Percentiles rank a stretch among this genome's conserved stretches.
phyloP scores from a whole-genome alignment of 2,329 filamentous ascomycete genomes.

The Dactylellina sp. region DNA sequence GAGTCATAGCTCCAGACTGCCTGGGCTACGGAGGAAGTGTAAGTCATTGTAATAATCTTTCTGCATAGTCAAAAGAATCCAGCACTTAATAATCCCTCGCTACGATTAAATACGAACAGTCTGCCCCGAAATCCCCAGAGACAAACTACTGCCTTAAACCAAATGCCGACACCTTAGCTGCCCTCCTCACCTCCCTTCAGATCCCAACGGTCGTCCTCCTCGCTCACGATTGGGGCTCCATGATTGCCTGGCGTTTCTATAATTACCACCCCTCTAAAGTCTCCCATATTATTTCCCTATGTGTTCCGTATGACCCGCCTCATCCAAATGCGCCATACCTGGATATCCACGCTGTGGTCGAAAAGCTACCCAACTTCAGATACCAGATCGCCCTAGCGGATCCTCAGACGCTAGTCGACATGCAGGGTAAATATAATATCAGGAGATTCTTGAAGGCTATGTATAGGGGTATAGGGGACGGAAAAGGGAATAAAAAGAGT shows the following conservation, averaged over 20 bases:
- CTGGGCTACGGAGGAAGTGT: constrained; percentile 85
- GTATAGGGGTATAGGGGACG: constrained; percentile 74
- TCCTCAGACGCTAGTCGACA: constrained; percentile 72
- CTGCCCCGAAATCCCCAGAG: constrained; percentile 70
- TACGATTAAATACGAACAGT: constrained; percentile 58
- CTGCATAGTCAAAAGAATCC: neutral
- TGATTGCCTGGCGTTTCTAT: constrained; percentile 78
- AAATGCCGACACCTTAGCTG: constrained; percentile 79
- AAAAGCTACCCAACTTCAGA: constrained; percentile 57
- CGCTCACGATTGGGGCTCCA: constrained; percentile 91
- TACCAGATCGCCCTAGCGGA: constrained; percentile 87
- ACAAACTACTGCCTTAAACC: constrained; percentile 77
- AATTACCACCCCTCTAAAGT: constrained; percentile 80
- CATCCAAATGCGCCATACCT: constrained; percentile 65
- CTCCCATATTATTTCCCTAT: constrained; percentile 80
- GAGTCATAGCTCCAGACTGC: constrained; percentile 86
- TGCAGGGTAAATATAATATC: constrained; percentile 73
- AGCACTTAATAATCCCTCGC: neutral
- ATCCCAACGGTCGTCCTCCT: constrained; percentile 78
- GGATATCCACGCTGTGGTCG: constrained; percentile 65
- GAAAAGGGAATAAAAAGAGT: constrained; percentile 69
- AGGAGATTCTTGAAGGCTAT: constrained; percentile 77
- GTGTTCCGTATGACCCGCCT: constrained; percentile 78
- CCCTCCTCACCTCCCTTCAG: constrained; percentile 73
- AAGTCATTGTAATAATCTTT: constrained; percentile 1